Evolutionary conservation across 2,329 filamentous ascomycete species (phyloP).

Genomic region (Colletotrichum lini): DNA sequence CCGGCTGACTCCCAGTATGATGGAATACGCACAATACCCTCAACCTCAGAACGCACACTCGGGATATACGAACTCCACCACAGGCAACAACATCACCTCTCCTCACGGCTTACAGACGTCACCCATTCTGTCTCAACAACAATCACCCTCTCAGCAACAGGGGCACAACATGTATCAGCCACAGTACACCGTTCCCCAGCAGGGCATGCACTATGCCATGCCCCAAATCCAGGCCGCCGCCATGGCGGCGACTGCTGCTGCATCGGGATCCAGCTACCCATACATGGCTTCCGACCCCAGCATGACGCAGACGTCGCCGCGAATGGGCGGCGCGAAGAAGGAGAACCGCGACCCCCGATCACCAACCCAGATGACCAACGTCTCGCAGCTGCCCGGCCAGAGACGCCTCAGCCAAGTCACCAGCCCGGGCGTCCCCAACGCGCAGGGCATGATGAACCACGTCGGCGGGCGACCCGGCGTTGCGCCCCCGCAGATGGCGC

Average conservation of each 20-base stretch:
- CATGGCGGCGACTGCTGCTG: slow-evolving; percentile 92
- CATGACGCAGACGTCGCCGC: slow-evolving; percentile 80
- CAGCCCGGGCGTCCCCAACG: slow-evolving; percentile 80
- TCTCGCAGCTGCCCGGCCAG: slow-evolving; percentile 69
- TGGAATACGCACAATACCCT: slow-evolving; percentile 84
- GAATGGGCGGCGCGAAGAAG: slow-evolving; percentile 81
- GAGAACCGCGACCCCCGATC: slow-evolving; percentile 82
- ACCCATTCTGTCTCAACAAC: slow-evolving; percentile 85
- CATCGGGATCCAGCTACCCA: slow-evolving; percentile 84
- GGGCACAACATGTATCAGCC: slow-evolving; percentile 85
- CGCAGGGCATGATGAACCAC: slow-evolving; percentile 84
- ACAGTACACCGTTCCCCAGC: slow-evolving; percentile 80
- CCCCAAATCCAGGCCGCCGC: slow-evolving; percentile 89
- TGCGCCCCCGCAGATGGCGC: slow-evolving; percentile 71
- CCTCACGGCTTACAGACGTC: slow-evolving; percentile 81
- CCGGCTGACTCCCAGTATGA: slow-evolving; percentile 62
- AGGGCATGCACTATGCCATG: slow-evolving; percentile 87
- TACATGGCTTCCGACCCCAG: slow-evolving; percentile 80
- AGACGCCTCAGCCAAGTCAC: slow-evolving; percentile 84
- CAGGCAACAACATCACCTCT: slow-evolving; percentile 76
- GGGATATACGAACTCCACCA: slow-evolving; percentile 72
- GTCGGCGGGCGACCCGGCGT: slow-evolving; percentile 65
- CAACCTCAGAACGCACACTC: slow-evolving; percentile 77
- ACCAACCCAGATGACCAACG: slow-evolving; percentile 78
- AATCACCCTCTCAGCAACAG: slow-evolving; percentile 71